Base-by-base conservation (phyloP, 2,329 filamentous ascomycete genomes). In the Colletotrichum chrysophilum region DNA sequence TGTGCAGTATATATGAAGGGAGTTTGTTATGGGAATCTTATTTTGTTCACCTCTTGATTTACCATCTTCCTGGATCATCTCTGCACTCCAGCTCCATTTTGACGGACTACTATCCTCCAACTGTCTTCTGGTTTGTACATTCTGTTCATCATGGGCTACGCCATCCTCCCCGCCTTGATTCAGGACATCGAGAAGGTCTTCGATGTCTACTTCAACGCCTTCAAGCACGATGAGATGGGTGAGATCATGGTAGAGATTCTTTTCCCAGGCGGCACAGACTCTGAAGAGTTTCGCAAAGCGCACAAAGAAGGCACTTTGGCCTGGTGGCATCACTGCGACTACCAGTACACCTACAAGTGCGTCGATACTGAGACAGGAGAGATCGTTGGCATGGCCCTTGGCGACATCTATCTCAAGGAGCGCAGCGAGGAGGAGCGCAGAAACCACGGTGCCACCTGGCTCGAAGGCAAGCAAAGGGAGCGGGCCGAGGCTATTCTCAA, bases 261-360 rank as follows among this genome's bases (percentile, higher is more conserved):
- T 16, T 88, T 88, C 71, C 85, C 87, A 1, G 77, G 70, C 21
- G 81, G 83, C 48, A 76, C 81, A 66, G 80, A 83, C 26, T 77
- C 79, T 36, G 81, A 83, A 7, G 82, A 84, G 48, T 88, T 88
- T 79, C 85, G 87, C 52, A 84, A 86, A 70, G 83, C 80, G 5
- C 88, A 89, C 76, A 81, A 86, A 32, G 81, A 81, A 3, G 86
- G 84, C 24, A 88, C 86, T 2, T 78, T 86, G 16, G 81, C 79
- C 8, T 86, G 82, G 79, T 85, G 84, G 83, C 82, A 86, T 67
- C 83, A 80, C 14, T 84, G 80, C 73, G 79, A 82, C 14, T 80
- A 81, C 21, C 87, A 89, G 73, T 87, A 88, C 79, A 89, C 87
- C 7, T 81, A 86, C 75, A 89, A 89, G 80, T 87, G 84, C 48